phyloP scores from a whole-genome alignment of 352 stramenopile species.

The Halophytophthora polymorphica region DNA sequence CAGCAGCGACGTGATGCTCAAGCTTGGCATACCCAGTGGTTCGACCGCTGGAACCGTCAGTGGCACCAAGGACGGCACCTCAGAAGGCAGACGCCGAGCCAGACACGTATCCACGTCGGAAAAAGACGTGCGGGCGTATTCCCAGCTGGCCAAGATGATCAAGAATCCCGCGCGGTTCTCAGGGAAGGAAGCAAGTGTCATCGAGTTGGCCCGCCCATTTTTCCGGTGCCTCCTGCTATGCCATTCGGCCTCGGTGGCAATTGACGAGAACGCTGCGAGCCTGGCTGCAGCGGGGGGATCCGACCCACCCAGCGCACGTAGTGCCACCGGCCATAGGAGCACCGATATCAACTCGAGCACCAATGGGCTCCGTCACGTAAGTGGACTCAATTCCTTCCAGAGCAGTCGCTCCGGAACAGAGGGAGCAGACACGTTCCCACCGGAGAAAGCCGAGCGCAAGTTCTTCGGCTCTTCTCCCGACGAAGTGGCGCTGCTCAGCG shows the following conservation, averaged over 20 bases:
- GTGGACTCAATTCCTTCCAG: slow-evolving; percentile 18
- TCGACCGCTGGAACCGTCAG: slow-evolving; percentile 4
- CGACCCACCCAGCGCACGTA: background rate
- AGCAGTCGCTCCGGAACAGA: slow-evolving; percentile 22
- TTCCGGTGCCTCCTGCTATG: slow-evolving; percentile 81
- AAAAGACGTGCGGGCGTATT: slow-evolving; percentile 67
- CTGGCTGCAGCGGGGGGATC: slow-evolving; percentile 2
- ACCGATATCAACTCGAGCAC: slow-evolving; percentile 6
- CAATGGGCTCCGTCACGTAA: background rate
- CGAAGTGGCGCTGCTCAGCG: slow-evolving; percentile 77
- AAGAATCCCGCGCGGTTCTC: slow-evolving; percentile 47
- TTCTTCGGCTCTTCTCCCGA: slow-evolving; percentile 82
- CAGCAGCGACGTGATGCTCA: slow-evolving; percentile 20
- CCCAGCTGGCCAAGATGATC: slow-evolving; percentile 68
- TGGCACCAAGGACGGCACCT: slow-evolving; percentile 10
- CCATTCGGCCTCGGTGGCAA: slow-evolving; percentile 65
- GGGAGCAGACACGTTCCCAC: slow-evolving; percentile 27
- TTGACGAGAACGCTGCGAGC: slow-evolving; percentile 34
- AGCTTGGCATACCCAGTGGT: slow-evolving; percentile 8
- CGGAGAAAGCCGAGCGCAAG: slow-evolving; percentile 34
- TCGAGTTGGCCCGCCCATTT: slow-evolving; percentile 67
- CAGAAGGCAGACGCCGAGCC: slow-evolving; percentile 18
- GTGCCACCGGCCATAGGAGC: slow-evolving; percentile 6
- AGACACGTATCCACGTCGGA: slow-evolving; percentile 54
- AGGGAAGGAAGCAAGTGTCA: slow-evolving; percentile 46